Percentiles rank a stretch among this genome's conserved stretches.
These are phyloP conservation scores for Phylloporus gajari DNA, from an alignment of 1,284 basidiomycete species.

Conservation along the genomic window DNA sequence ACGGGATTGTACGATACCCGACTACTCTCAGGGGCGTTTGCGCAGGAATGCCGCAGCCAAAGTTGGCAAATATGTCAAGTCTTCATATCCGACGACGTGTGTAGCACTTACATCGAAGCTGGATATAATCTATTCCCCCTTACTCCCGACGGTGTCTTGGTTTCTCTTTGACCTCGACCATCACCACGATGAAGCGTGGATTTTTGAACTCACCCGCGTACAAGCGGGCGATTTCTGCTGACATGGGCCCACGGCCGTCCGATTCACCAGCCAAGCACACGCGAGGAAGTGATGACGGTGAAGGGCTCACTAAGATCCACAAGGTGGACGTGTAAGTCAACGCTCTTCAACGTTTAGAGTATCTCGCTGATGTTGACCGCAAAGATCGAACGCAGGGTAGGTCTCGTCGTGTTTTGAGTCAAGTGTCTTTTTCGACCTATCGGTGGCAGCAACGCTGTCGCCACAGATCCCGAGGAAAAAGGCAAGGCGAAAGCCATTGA, in stretches of 20 bases:
- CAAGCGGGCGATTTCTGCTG: conserved; percentile 15
- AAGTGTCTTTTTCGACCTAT: not conserved
- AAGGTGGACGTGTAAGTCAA: not conserved
- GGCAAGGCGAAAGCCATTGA: not conserved
- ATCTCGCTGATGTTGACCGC: too few species aligned
- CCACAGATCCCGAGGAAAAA: conserved; percentile 8
- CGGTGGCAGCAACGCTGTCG: not conserved
- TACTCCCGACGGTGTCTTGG: not conserved
- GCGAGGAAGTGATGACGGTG: not conserved
- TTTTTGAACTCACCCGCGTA: conserved; percentile 23
- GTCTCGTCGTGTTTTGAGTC: too few species aligned
- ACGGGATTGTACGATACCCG: conserved; percentile 81
- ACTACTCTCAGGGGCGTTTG: conserved; percentile 86
- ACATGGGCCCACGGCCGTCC: not conserved
- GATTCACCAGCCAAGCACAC: not conserved
- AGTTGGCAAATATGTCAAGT: conserved; percentile 82
- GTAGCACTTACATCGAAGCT: conserved; percentile 34
- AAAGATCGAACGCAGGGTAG: too few species aligned
- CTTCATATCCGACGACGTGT: too few species aligned
- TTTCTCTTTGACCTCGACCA: not conserved
- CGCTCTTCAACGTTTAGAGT: not conserved
- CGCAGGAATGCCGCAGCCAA: conserved; percentile 84
- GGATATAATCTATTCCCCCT: conserved; percentile 34
- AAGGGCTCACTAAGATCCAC: not conserved
- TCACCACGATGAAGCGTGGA: conserved; percentile 27